Base-by-base conservation (phyloP, 257 asterid genomes). In the Solanum pennellii region DNA sequence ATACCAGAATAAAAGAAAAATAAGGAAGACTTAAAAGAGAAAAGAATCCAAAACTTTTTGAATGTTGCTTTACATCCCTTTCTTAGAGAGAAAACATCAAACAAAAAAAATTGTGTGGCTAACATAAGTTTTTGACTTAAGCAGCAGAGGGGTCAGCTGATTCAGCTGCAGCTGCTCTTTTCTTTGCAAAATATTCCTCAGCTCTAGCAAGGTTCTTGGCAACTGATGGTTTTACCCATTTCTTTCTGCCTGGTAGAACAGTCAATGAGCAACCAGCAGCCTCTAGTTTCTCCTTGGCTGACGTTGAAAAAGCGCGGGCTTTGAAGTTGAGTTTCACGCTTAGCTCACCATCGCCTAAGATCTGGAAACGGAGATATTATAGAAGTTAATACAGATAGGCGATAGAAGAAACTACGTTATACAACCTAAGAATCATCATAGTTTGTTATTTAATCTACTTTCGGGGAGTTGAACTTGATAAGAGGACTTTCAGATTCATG, bases 141-240 rank as follows among this genome's bases (percentile, higher is more conserved):
- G 94, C 90, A 82, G 93, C 84, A 74, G 90, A 83, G 80, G 92
- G 9, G 33, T 88, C 94, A 6, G 87, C 87, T 27, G 89, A 87
- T 47, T 89, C 96, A 47, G 90, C 88, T 42, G 88, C 88, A 37
- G 90, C 90, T 29, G 97, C 98, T 86, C 93, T 89, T 91, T 96
- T 96, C 95, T 94, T 95, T 31, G 97, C 96, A 88, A 95, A 96
- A 88, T 96, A 96, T 90, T 94, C 98, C 6, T 94, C 98, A 0
- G 99, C 98, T n/a, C 98, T 94, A 7, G 97, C 95, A 29, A 93
- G 87, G 90, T 94, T 93, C 92, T 94, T 93, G 37, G 98, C 91
- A 5, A 96, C 99, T 3, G 93, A 87, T 91, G 93, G 93, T 86
- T 91, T 90, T 59, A 92, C 96, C 98, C 97, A 95, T 82, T 95